Base-by-base conservation (phyloP, 148 eudicot genomes). In the Cornus suecica region DNA sequence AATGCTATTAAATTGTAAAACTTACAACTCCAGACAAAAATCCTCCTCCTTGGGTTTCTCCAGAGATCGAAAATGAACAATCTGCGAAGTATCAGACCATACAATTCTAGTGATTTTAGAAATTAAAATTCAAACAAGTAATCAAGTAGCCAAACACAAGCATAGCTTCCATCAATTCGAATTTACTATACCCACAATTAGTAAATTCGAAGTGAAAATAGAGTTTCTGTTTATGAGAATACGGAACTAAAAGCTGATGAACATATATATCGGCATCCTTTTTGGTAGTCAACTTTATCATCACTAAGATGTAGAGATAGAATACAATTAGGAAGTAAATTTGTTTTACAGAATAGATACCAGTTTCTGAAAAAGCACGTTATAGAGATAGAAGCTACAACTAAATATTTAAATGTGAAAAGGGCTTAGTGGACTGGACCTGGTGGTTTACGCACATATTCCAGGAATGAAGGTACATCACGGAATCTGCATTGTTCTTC, bases 31-130 rank as follows among this genome's bases (percentile, higher is more conserved):
- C 27, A 95, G 84, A 67, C 74, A 87, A 66, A 95, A 92, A 82
- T 88, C 97, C 70, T 95, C 97, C 77, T 95, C 99, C 84, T 87
- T 89, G 18, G 99, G 99, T 80, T 82, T 87, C 83, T 89, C 93
- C 62, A 95, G 80, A 29, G 91, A 78, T 66, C 97, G 88, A 74
- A 95, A 92, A 78, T 86, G 97, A 70, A 95, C 97, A 73, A 92
- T 67, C 99, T 95, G 80, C 16, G 74, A 78, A 56, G 24, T 10
- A 70, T 62, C 51, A 61, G 32, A 66, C 34, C 77, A 29, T 1
- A 41, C 8, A 52, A 52, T 14, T 8, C 58, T 14, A 14, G 58
- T 14, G 14, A 20, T 14, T 52, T 4, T 52, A 1, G 2, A 14
- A 52, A 0, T 52, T 52, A 14, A 52, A 52, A 52, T 6, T 52